Conservation (phyloP, 371 early-diverging fungal genomes). For the Haplosporangium sp. region DNA sequence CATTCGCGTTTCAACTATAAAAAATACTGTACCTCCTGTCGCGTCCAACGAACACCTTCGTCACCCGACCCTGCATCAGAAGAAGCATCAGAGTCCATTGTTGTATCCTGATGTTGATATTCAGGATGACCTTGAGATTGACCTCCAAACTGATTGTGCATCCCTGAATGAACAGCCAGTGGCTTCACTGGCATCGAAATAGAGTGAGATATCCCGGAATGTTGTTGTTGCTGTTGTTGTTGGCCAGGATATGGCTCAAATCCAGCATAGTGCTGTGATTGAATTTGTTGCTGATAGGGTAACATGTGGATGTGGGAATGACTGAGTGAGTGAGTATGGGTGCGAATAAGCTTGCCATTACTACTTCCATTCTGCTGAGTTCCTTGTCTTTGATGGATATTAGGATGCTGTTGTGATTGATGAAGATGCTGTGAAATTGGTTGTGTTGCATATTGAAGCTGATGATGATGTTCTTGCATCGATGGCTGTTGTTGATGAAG, state of each 20-base stretch:
- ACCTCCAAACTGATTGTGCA: neutral
- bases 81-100: slow-evolving; percentile 24
- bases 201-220: neutral
- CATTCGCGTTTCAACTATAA: neutral
- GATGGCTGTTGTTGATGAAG: slow-evolving; percentile 21
- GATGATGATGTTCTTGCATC: slow-evolving; percentile 6
- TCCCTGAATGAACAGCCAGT: neutral
- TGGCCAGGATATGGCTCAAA: neutral
- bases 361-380: neutral
- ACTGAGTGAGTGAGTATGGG: slow-evolving; percentile 17
- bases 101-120: neutral
- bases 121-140: neutral
- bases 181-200: slow-evolving; percentile 21
- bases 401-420: neutral
- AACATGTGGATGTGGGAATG: slow-evolving; percentile 16
- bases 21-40: slow-evolving; percentile 23
- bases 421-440: neutral
- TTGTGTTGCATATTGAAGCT: slow-evolving; percentile 4
- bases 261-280: neutral
- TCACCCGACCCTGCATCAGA: slow-evolving; percentile 18
- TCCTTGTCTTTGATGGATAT: slow-evolving; percentile 18
- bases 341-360: neutral
- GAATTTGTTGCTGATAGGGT: slow-evolving; percentile 13
- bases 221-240: slow-evolving; percentile 9
- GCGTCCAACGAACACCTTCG: slow-evolving; percentile 25